These are phyloP conservation scores for Aspergillus cejpii DNA, from an alignment of 2,329 filamentous ascomycete species.

Conservation along the genomic window DNA sequence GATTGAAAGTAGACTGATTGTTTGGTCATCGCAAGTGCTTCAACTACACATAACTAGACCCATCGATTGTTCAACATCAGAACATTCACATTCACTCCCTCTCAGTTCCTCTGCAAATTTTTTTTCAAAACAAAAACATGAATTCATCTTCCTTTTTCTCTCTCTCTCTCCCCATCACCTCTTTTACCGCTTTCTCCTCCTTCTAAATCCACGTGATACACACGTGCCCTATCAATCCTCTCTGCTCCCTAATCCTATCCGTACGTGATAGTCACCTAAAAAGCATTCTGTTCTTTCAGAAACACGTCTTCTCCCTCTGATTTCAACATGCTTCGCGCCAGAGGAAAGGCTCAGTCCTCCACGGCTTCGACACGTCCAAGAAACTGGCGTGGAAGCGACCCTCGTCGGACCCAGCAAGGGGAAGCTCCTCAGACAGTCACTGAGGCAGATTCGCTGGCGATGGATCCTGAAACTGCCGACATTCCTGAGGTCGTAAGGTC, in stretches of 20 bases:
- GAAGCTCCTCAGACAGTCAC: no score
- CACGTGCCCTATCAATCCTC: constrained; percentile 5
- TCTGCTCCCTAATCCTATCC: neutral
- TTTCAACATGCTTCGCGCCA: constrained; percentile 2
- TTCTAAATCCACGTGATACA: constrained; percentile 12
- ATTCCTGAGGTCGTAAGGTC: constrained; percentile 21
- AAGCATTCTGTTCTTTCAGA: neutral
- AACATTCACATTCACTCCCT: neutral
- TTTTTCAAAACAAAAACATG: neutral
- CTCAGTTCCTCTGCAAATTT: neutral
- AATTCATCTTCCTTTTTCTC: neutral
- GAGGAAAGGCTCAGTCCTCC: neutral
- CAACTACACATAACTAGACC: no score
- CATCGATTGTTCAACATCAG: no score
- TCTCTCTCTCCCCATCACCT: constrained; percentile 1
- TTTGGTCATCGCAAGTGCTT: no score
- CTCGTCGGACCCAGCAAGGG: neutral
- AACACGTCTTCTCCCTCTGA: neutral
- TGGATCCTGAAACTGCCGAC: constrained; percentile 3
- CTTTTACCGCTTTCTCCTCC: constrained; percentile 1
- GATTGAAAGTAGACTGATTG: no score
- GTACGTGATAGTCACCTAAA: neutral
- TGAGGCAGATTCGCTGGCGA: no score
- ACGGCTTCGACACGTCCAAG: constrained; percentile 1
- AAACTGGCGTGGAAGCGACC: neutral